Evolutionary conservation across 768 basidiomycete genomes (phyloP), one percentile per base, ranked within the genome.

Genomic region (Tremella fuciformis): DNA sequence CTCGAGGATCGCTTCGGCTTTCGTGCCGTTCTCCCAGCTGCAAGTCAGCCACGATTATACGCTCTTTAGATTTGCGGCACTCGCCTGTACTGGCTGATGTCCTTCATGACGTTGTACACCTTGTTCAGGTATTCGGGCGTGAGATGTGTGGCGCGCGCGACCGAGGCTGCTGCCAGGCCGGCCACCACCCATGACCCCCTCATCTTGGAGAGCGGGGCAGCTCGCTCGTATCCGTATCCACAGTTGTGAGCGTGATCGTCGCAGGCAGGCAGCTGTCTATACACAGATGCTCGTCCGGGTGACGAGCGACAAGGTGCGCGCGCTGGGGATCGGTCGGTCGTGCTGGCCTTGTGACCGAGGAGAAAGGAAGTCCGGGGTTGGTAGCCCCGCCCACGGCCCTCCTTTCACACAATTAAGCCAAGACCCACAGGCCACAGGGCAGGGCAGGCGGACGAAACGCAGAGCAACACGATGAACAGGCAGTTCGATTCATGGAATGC

Each of bases 1-100:
- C 65, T 77, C 72, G 22, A 77, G 29, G 29, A 73, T 61, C 6
- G 74, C 72, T 57, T 72, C 60, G 22, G 72, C 62, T 52, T 63
- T 63, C 9, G 76, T 75, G 8, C 73, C 73, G 42, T 75, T 75
- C 51, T 75, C 73, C 73, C 73, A 75, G 44, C 70, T 71, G 29
- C 13, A 21, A 49, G 49, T 58, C 8, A 50, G 48, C 37, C 13
- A 39, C 16, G 37, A 9, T 15, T 13, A 39, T 54, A 50, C 25
- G 42, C 22, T 42, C 24, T 46, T 46, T 46, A 8, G 6, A 46
- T 18, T 22, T 9, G 21, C 26, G 19, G 41, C 26, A 65, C 71
- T 48, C 53, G 70, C 71, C 62, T 64, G 19, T 64, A 59, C 13
- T 41, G 42, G n/a, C 62, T 61, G 38, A 74, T 64, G 22, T 63